These are phyloP conservation scores for Sporothrix globosa DNA, from an alignment of 2,329 filamentous ascomycete genomes.

Conservation along the genomic window DNA sequence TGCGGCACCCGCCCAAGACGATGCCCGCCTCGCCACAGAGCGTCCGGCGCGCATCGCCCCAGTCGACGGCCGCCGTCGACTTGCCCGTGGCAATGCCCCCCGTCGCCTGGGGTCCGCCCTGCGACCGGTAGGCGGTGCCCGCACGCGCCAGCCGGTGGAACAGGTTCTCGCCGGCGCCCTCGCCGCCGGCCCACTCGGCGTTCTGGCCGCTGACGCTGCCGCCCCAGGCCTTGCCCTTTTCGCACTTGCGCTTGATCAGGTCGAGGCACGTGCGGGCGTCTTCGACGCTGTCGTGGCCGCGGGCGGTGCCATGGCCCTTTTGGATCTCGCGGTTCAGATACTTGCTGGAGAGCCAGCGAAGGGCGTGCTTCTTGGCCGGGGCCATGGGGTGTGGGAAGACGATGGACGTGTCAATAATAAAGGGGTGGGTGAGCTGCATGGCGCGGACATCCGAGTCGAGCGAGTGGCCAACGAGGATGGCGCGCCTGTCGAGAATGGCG, in stretches of 20 bases:
- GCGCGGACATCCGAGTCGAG: constrained; percentile 83
- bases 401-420: constrained; percentile 88
- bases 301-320: constrained; percentile 65
- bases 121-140: constrained; percentile 64
- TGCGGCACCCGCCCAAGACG: constrained; percentile 56
- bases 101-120: constrained; percentile 60
- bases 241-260: constrained; percentile 92
- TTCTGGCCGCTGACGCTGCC: constrained; percentile 45
- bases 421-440: constrained; percentile 84
- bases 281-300: constrained; percentile 88
- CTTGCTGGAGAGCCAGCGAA: constrained; percentile 87
- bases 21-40: constrained; percentile 60
- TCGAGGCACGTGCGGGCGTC: constrained; percentile 91
- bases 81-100: constrained; percentile 61
- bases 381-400: constrained; percentile 90
- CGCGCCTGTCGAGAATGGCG: constrained; percentile 68
- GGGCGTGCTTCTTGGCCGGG: constrained; percentile 82
- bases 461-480: constrained; percentile 79
- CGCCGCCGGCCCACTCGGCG: constrained; percentile 49
- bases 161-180: constrained; percentile 80
- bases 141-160: constrained; percentile 77
- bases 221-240: constrained; percentile 87
- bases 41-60: constrained; percentile 74
- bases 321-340: constrained; percentile 88
- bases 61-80: constrained; percentile 79